Conservation (phyloP, 108 stramenopile genomes). For the Skeletonema tropicum region DNA sequence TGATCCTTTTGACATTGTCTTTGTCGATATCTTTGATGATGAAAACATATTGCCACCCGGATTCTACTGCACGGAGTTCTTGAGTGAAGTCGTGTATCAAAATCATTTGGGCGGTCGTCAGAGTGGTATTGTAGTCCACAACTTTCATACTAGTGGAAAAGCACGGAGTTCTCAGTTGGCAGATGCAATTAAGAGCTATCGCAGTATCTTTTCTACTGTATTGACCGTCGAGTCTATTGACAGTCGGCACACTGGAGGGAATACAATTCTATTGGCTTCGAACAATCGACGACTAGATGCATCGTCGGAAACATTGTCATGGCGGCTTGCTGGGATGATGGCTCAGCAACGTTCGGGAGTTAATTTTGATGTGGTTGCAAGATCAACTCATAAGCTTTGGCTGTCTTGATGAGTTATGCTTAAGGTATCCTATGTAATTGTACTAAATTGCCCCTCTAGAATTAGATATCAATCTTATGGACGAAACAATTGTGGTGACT, state of each 20-base stretch:
- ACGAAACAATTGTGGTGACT: no score
- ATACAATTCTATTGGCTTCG: constrained; percentile 18
- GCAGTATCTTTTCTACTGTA: not conserved
- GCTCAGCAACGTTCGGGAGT: not conserved
- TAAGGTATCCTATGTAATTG: no score
- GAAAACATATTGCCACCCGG: constrained; percentile 11
- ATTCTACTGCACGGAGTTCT: not conserved
- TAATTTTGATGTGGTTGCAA: not conserved
- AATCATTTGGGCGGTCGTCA: not conserved
- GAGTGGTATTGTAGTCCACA: constrained; percentile 11
- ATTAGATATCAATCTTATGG: no score
- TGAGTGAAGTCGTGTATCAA: not conserved
- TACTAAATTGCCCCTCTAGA: no score
- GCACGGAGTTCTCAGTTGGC: constrained; percentile 3
- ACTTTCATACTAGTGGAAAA: constrained; percentile 5
- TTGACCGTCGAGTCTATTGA: constrained; percentile 10
- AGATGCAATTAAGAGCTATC: constrained; percentile 12
- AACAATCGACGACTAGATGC: constrained; percentile 6
- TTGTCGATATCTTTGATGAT: constrained; percentile 28
- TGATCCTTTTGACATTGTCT: constrained; percentile 16
- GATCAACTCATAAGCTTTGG: not conserved
- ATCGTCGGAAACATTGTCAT: constrained; percentile 1
- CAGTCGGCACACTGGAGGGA: constrained; percentile 11
- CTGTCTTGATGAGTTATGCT: not conserved
- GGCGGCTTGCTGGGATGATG: not conserved